A percentile compares a stretch with the other conserved stretches of the same genome.
These are phyloP conservation scores for Calonectria ilicicola DNA, from an alignment of 2,329 filamentous ascomycete species.

Conservation along the genomic window DNA sequence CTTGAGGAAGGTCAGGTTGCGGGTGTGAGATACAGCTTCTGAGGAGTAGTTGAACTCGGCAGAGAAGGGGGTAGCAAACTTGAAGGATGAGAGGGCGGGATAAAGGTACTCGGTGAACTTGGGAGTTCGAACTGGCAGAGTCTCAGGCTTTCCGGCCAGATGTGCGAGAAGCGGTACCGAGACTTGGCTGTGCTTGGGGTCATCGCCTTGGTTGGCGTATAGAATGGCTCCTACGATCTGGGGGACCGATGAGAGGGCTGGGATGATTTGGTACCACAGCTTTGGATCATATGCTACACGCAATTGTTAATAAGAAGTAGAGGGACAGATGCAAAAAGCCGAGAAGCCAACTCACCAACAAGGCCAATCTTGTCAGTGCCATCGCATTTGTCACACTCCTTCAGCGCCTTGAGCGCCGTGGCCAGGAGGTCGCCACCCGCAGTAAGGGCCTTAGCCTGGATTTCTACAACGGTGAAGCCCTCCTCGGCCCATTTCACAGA, in stretches of 20 bases:
- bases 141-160: slow-evolving; percentile 24
- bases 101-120: slow-evolving; percentile 53
- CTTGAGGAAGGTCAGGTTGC: slow-evolving; percentile 75
- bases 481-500: slow-evolving; percentile 79
- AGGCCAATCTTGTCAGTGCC: slow-evolving; percentile 53
- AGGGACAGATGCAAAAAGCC: too few species aligned
- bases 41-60: slow-evolving; percentile 61
- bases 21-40: slow-evolving; percentile 74
- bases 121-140: not conserved
- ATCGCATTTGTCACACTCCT: slow-evolving; percentile 46
- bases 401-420: slow-evolving; percentile 35
- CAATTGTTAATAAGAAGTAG: not conserved
- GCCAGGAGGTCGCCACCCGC: slow-evolving; percentile 20
- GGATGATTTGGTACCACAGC: slow-evolving; percentile 37
- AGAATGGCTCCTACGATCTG: slow-evolving; percentile 36
- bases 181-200: not conserved
- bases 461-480: slow-evolving; percentile 71
- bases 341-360: slow-evolving; percentile 52
- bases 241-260: slow-evolving; percentile 35
- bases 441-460: slow-evolving; percentile 49
- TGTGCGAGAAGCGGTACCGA: slow-evolving; percentile 34
- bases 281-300: slow-evolving; percentile 29
- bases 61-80: slow-evolving; percentile 63
- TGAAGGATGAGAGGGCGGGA: slow-evolving; percentile 46
- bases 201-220: slow-evolving; percentile 30